Percentiles rank a stretch among this genome's conserved stretches.
Conservation (phyloP, 1,284 basidiomycete genomes). For the Wallemia hederae region DNA sequence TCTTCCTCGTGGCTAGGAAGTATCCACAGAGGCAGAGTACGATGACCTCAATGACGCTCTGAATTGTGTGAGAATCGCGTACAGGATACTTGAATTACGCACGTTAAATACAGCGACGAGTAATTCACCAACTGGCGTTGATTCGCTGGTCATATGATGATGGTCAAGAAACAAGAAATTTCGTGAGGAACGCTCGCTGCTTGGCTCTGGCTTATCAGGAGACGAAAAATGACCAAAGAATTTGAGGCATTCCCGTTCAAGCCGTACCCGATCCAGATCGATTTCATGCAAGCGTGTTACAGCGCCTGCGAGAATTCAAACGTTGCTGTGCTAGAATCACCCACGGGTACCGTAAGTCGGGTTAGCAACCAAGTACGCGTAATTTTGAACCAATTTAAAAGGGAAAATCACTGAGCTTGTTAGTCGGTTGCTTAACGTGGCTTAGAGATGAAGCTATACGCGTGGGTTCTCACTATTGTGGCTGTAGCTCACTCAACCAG, state of each 20-base stretch:
- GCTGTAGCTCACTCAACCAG: constrained; percentile 22
- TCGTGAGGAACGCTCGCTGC: background rate
- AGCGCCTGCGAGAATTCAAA: constrained; percentile 36
- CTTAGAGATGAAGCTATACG: constrained; percentile 20
- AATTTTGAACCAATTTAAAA: constrained; percentile 44
- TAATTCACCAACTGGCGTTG: background rate
- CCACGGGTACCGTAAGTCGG: constrained; percentile 18
- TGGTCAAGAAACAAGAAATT: background rate
- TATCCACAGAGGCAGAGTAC: background rate
- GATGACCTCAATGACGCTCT: background rate
- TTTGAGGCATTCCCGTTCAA: constrained; percentile 55
- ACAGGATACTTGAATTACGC: background rate
- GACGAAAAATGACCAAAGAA: background rate
- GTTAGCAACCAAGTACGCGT: constrained; percentile 6
- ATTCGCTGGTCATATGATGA: background rate
- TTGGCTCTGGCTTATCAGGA: background rate
- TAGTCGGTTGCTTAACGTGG: constrained; percentile 56
- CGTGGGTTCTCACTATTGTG: constrained; percentile 3
- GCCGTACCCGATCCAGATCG: constrained; percentile 52
- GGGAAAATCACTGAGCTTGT: constrained; percentile 60
- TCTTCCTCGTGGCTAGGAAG: constrained; percentile 40
- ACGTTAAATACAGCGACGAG: background rate
- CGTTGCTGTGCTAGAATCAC: constrained; percentile 34
- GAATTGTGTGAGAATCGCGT: background rate
- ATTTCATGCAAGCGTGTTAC: constrained; percentile 71